Evolutionary conservation across 345 rosid genomes (phyloP), one percentile per base, ranked within the genome.

Genomic region (Dimocarpus longan): DNA sequence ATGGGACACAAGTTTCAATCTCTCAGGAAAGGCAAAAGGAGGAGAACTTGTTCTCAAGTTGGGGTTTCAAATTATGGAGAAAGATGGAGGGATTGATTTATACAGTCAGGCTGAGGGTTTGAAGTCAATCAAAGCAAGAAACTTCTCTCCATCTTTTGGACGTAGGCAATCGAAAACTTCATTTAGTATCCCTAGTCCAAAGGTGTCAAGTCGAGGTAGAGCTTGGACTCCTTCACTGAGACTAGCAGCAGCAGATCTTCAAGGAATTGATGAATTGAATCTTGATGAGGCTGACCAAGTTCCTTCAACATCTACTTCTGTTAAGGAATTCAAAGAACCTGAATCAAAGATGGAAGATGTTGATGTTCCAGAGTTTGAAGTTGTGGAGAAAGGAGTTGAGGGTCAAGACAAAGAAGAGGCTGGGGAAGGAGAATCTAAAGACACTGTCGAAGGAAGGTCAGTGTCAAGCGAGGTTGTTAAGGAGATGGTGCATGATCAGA

Each of bases 61-160:
- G 79, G 97, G 99, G 76, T 90, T 95, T 84, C 99, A 93, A 86
- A 91, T 92, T 39, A 92, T 95, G 97, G 99, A 95, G 77, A 93
- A 90, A 80, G 98, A 93, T 6, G 97, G 98, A 71, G 99, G 97
- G 75, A 87, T 87, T 75, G 97, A 93, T 22, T 91, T 93, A 70
- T 93, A 93, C 48, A 79, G 89, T 78, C 93, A 88, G 72, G 90
- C 83, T 2, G 90, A 86, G 39, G 88, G 87, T 77, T 78, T 81
- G 3, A 92, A 95, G 77, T 83, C 85, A 1, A 81, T 48, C 50
- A 87, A 86, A 76, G 52, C 85, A 1, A 89, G 78, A 81, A 82
- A 57, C 72, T 81, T 89, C 6, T 60, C 92, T 0, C 76, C 89
- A 73, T 88, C 94, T 44, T 85, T 91, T 43, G 97, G 89, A 15